These are phyloP conservation scores for Lignosus rhinocerotis DNA, from an alignment of 1,284 basidiomycete genomes.

Conservation along the genomic window DNA sequence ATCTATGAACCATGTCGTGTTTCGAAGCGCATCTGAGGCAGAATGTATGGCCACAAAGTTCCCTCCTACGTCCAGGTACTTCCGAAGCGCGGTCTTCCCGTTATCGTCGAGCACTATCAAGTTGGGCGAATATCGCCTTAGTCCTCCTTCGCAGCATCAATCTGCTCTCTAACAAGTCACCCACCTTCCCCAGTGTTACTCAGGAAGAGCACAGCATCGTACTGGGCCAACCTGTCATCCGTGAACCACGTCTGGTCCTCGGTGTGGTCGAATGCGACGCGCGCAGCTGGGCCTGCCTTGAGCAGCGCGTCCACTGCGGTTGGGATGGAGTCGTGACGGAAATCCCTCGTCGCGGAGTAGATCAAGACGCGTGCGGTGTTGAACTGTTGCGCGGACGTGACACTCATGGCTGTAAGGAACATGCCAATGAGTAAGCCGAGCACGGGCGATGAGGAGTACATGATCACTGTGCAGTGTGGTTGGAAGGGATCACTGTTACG, in stretches of 20 bases:
- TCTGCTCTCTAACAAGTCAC: too few relatives aligned
- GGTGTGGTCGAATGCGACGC: conserved; percentile 62
- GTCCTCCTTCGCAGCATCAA: too few relatives aligned
- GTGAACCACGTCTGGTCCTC: conserved; percentile 65
- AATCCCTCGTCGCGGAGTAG: conserved; percentile 54
- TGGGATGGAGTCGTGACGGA: conserved; percentile 78
- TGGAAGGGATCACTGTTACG: neutral
- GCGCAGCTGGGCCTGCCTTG: conserved; percentile 42
- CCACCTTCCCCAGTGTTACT: conserved; percentile 68
- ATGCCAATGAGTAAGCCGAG: neutral
- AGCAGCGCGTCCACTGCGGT: conserved; percentile 61
- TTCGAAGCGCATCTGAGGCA: conserved; percentile 67
- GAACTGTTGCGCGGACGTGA: neutral
- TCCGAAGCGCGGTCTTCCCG: conserved; percentile 63
- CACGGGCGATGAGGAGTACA: neutral
- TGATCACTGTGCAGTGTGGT: neutral
- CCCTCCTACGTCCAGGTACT: conserved; percentile 69
- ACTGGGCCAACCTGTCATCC: conserved; percentile 52
- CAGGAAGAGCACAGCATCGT: conserved; percentile 73
- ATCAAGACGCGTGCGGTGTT: conserved; percentile 40
- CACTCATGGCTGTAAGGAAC: neutral
- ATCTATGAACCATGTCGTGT: conserved; percentile 62
- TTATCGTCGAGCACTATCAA: conserved; percentile 58
- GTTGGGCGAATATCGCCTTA: too few relatives aligned
- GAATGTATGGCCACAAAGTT: conserved; percentile 73